Evolutionary conservation across 805 yeast species (phyloP).

Genomic region (Teunomyces pallodes): DNA sequence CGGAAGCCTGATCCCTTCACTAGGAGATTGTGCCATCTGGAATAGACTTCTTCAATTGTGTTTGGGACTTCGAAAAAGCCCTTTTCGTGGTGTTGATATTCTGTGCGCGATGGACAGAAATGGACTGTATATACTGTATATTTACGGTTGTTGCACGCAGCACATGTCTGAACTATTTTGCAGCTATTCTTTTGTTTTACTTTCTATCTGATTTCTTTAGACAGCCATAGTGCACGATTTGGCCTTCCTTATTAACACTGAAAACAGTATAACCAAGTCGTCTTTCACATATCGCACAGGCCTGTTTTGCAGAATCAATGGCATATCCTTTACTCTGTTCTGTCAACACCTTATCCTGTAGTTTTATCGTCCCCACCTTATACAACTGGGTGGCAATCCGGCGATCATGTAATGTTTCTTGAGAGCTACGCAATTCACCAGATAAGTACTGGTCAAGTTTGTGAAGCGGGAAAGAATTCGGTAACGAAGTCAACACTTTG

Average conservation of each 20-base stretch:
- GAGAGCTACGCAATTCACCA: slow-evolving; percentile 41
- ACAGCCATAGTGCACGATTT: slow-evolving; percentile 61
- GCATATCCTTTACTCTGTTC: slow-evolving; percentile 34
- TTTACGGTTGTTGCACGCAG: not conserved
- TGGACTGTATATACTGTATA: not conserved
- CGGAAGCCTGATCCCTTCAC: slow-evolving; percentile 20
- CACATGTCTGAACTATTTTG: not conserved
- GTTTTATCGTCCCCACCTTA: slow-evolving; percentile 52
- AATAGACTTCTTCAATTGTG: not conserved
- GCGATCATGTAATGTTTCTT: slow-evolving; percentile 37
- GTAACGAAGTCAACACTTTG: slow-evolving; percentile 50
- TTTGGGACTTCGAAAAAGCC: not conserved
- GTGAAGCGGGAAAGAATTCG: slow-evolving; percentile 46
- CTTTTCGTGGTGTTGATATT: not conserved
- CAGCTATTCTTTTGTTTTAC: not conserved
- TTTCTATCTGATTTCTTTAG: not conserved
- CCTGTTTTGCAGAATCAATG: slow-evolving; percentile 37
- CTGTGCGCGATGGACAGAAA: not conserved
- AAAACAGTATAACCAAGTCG: slow-evolving; percentile 54
- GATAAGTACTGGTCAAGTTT: slow-evolving; percentile 45
- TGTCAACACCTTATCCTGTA: slow-evolving; percentile 41
- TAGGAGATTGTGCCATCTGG: slow-evolving; percentile 6
- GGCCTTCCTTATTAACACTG: slow-evolving; percentile 43
- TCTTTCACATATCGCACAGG: slow-evolving; percentile 62
- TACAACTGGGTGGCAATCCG: slow-evolving; percentile 47